phyloP scores from a whole-genome alignment of 2,329 filamentous ascomycete species.

The Amesomyces nigricolor region DNA sequence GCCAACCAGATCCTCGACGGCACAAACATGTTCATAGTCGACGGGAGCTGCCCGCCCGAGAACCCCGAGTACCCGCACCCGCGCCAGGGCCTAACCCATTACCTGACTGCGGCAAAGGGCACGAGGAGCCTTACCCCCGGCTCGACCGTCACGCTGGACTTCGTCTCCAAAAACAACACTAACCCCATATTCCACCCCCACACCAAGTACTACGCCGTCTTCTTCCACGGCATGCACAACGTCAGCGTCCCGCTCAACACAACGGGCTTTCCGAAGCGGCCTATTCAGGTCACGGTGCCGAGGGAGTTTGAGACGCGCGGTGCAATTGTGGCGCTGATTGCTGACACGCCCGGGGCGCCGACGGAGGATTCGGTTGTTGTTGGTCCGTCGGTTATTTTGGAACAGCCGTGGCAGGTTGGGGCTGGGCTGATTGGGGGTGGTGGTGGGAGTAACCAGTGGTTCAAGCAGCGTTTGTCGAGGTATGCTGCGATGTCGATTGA shows the following conservation, averaged over 20 bases:
- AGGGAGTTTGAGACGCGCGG: constrained; percentile 19
- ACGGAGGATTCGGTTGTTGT: constrained; percentile 22
- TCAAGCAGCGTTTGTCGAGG: background rate
- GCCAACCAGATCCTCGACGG: constrained; percentile 24
- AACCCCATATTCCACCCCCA: constrained; percentile 14
- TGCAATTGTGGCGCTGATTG: constrained; percentile 20
- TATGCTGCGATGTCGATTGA: too few relatives aligned
- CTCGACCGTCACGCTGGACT: constrained; percentile 14
- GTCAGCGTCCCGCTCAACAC: constrained; percentile 20
- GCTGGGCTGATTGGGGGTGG: constrained; percentile 1
- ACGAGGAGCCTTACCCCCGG: constrained; percentile 19
- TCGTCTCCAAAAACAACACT: constrained; percentile 12
- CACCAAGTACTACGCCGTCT: constrained; percentile 22
- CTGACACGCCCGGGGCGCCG: constrained; percentile 18
- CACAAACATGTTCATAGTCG: constrained; percentile 21
- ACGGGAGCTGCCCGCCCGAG: constrained; percentile 21
- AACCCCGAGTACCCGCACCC: constrained; percentile 23
- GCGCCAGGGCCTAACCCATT: constrained; percentile 14
- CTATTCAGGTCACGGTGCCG: constrained; percentile 21
- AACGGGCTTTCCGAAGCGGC: constrained; percentile 10
- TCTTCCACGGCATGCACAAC: constrained; percentile 20
- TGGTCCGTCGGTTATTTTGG: constrained; percentile 20
- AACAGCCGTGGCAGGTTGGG: constrained; percentile 14
- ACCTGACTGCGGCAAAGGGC: constrained; percentile 14
- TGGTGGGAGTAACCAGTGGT: background rate